Conservation (phyloP, 1,139 yeast genomes). For the Suhomyces coccinellae region DNA sequence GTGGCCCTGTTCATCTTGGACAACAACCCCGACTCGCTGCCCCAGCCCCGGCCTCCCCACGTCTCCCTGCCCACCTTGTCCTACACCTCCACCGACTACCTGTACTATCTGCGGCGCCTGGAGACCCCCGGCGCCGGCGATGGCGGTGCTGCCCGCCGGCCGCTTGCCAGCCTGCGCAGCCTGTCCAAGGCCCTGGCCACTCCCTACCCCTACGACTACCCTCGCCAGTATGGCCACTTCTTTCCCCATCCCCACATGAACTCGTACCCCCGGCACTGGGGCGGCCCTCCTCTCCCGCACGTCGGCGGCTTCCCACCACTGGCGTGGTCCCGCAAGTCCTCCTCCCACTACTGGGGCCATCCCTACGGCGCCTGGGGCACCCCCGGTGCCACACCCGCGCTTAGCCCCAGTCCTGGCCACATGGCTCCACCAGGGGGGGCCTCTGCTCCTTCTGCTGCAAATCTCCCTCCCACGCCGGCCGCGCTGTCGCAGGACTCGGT, state of each 20-base stretch:
- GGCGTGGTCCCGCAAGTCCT: constrained; percentile 2
- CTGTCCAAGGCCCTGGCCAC: constrained; percentile 2
- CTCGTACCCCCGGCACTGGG: constrained; percentile 4
- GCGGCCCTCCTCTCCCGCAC: constrained; percentile 7
- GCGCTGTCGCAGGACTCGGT: not conserved
- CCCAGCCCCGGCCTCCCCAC: constrained; percentile 1
- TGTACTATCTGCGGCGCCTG: constrained; percentile 4
- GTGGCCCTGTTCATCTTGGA: not conserved
- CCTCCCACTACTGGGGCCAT: not conserved
- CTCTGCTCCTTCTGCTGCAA: not conserved
- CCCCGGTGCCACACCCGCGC: not conserved
- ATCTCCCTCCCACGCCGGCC: not conserved
- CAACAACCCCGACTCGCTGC: not conserved
- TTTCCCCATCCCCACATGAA: constrained; percentile 3
- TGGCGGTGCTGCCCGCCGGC: not conserved
- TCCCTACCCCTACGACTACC: constrained; percentile 9
- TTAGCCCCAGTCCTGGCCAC: not conserved
- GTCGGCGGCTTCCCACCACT: constrained; percentile 2
- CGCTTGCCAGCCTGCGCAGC: not conserved
- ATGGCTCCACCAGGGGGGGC: not conserved
- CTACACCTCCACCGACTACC: constrained; percentile 9
- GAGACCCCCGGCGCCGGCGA: not conserved
- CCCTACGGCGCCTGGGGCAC: constrained; percentile 1
- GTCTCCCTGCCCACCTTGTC: constrained; percentile 14
- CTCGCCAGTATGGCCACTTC: constrained; percentile 5